These are phyloP conservation scores for Akanthomyces uredinophilus DNA, from an alignment of 2,329 filamentous ascomycete genomes.

Conservation along the genomic window DNA sequence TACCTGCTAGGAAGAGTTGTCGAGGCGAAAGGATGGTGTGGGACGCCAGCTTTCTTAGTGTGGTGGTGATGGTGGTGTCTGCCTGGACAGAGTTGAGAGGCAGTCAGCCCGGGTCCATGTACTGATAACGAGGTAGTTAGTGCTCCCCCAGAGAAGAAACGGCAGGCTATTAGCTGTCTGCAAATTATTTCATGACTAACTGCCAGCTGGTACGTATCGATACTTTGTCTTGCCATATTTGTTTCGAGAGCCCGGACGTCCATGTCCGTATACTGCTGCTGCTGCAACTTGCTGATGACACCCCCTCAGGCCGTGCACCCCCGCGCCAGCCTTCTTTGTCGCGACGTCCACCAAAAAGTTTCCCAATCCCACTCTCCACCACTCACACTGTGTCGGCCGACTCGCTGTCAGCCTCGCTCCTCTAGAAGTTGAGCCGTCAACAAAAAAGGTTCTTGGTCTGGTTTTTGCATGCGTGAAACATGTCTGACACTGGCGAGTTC, in stretches of 20 bases:
- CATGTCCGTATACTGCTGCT: not conserved
- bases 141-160: not conserved
- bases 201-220: not conserved
- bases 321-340: not conserved
- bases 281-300: not conserved
- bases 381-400: not conserved
- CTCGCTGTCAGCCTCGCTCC: too few species aligned
- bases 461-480: not conserved
- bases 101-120: not conserved
- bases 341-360: not conserved
- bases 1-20: not conserved
- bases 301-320: not conserved
- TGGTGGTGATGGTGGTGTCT: not conserved
- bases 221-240: not conserved
- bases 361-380: not conserved
- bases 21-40: conserved; percentile 7
- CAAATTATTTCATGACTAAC: not conserved
- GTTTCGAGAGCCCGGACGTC: not conserved
- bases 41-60: not conserved
- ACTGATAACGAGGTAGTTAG: too few species aligned
- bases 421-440: not conserved
- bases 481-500: not conserved
- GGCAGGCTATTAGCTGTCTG: not conserved
- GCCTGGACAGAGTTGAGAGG: too few species aligned
- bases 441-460: not conserved